Evolutionary conservation across 1,284 basidiomycete species (phyloP).

Genomic region (Naganishia sp.): DNA sequence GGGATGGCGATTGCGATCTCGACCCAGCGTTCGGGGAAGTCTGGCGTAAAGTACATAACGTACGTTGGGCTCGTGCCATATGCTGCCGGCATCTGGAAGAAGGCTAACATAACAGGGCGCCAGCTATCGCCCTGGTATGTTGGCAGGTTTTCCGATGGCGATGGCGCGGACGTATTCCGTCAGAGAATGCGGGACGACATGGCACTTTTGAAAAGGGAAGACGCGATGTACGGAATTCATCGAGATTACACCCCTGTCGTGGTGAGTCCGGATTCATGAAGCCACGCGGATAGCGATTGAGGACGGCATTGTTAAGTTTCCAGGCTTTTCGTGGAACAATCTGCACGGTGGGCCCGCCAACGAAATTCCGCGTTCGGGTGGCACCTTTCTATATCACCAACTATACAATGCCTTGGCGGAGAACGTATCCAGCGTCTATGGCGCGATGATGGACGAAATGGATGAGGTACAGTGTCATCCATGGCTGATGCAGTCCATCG

Average conservation of each 20-base stretch:
- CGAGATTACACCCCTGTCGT: slow-evolving; percentile 34
- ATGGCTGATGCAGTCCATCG: neutral
- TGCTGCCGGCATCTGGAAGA: neutral
- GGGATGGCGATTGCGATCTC: slow-evolving; percentile 34
- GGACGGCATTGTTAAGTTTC: slow-evolving; percentile 7
- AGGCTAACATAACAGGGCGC: neutral
- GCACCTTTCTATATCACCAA: slow-evolving; percentile 35
- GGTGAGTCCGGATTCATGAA: slow-evolving; percentile 12
- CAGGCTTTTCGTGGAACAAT: slow-evolving; percentile 34
- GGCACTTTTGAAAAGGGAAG: slow-evolving; percentile 21
- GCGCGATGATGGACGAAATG: slow-evolving; percentile 38
- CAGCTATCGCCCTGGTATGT: slow-evolving; percentile 36
- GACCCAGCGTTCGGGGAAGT: slow-evolving; percentile 32
- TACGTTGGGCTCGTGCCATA: neutral
- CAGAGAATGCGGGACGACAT: slow-evolving; percentile 34
- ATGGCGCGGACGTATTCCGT: slow-evolving; percentile 31
- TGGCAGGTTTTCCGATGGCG: slow-evolving; percentile 32
- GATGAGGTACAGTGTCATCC: slow-evolving; percentile 31
- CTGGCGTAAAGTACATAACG: slow-evolving; percentile 35
- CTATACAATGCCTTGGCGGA: slow-evolving; percentile 33
- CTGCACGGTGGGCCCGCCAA: slow-evolving; percentile 36
- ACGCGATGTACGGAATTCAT: neutral
- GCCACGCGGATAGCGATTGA: neutral
- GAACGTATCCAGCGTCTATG: slow-evolving; percentile 33
- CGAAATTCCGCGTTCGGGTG: slow-evolving; percentile 36